These are phyloP conservation scores for Aspergillus baeticus DNA, from an alignment of 495 filamentous ascomycete species.

Conservation along the genomic window DNA sequence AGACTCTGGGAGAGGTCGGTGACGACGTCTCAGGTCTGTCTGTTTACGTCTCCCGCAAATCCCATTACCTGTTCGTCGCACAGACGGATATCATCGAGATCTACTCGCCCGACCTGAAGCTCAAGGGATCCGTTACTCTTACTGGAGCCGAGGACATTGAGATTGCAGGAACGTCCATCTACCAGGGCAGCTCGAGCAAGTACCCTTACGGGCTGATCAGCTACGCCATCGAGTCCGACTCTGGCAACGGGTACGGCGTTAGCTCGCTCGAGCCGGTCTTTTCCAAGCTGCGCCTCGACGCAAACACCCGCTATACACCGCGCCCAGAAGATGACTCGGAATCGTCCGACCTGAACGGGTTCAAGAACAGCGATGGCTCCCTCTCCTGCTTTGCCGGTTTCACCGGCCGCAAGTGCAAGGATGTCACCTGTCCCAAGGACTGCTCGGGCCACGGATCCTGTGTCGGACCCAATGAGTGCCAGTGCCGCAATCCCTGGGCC, in stretches of 20 bases:
- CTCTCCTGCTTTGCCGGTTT: slow-evolving; percentile 11
- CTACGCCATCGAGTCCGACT: slow-evolving; percentile 4
- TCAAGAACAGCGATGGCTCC: neutral
- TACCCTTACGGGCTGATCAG: neutral
- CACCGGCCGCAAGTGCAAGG: neutral
- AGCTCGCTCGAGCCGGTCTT: slow-evolving; percentile 3
- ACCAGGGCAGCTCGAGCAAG: neutral
- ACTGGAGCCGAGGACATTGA: slow-evolving; percentile 4
- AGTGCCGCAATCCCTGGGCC: neutral
- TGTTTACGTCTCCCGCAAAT: neutral
- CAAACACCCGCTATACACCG: neutral
- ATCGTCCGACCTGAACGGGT: neutral
- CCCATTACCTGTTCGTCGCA: slow-evolving; percentile 3
- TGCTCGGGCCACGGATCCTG: slow-evolving; percentile 2
- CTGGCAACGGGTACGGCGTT: neutral
- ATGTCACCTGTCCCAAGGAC: neutral
- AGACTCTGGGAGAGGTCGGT: neutral
- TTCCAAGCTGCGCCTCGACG: neutral
- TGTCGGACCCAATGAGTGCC: neutral
- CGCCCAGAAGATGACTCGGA: neutral
- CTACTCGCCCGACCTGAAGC: neutral
- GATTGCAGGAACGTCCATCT: slow-evolving; percentile 3
- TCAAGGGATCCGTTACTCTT: neutral
- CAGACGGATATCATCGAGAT: slow-evolving; percentile 1
- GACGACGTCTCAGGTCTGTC: neutral